Conservation (phyloP, 1,284 basidiomycete species). For the Sanghuangporus weigelae region DNA sequence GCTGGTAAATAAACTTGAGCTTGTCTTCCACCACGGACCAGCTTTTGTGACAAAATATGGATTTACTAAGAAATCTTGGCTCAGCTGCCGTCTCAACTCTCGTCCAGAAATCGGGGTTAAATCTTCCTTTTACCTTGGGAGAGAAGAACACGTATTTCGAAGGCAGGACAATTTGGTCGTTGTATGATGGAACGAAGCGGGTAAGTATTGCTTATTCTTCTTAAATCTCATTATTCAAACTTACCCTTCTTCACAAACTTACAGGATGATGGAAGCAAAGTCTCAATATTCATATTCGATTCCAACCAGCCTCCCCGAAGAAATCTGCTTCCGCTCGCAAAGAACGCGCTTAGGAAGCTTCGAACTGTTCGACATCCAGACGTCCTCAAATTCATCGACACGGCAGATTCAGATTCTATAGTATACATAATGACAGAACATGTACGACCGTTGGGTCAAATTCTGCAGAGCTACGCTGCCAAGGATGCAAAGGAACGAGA, state of each 20-base stretch:
- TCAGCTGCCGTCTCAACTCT: conserved; percentile 85
- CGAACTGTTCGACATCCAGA: conserved; percentile 93
- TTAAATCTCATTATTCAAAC: conserved; percentile 14
- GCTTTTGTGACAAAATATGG: conserved; percentile 39
- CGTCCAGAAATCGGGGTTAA: conserved; percentile 86
- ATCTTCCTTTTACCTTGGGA: conserved; percentile 85
- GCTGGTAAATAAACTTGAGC: background rate
- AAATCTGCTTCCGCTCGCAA: conserved; percentile 71
- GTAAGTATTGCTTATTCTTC: conserved; percentile 38
- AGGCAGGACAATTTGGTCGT: conserved; percentile 68
- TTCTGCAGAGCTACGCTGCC: conserved; percentile 58
- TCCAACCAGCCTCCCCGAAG: conserved; percentile 55
- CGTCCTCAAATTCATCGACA: conserved; percentile 93
- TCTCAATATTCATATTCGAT: conserved; percentile 91
- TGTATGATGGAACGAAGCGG: conserved; percentile 86
- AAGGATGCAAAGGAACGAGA: conserved; percentile 63
- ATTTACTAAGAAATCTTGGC: conserved; percentile 78
- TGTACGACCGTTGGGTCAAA: conserved; percentile 71
- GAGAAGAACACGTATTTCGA: conserved; percentile 67
- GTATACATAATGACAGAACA: conserved; percentile 96
- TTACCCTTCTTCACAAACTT: background rate
- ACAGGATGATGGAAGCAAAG: conserved; percentile 80
- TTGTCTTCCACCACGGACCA: background rate
- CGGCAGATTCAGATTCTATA: conserved; percentile 80
- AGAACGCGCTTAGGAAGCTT: conserved; percentile 88